These are phyloP conservation scores for carrot (Daucus carota) DNA, from an alignment of 129 eudicot species.

Conservation along the genomic window DNA sequence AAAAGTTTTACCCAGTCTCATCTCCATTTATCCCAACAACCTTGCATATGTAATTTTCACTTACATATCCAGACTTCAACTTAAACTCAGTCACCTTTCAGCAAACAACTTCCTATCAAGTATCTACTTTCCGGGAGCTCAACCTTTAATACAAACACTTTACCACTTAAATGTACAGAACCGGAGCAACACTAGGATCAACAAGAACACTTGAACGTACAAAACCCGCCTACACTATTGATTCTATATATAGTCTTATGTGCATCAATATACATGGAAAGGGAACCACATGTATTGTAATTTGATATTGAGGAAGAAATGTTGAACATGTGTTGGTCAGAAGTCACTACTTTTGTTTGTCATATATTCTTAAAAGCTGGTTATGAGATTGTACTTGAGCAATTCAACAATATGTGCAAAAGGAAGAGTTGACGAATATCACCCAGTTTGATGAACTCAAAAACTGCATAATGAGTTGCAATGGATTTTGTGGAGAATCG, in stretches of 20 bases:
- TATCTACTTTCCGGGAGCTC: not conserved
- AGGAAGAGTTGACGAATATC: not conserved
- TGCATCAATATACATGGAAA: not conserved
- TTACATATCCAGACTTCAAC: not conserved
- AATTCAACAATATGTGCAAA: not conserved
- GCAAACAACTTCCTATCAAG: not conserved
- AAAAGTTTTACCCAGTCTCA: not conserved
- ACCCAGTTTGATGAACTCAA: not conserved
- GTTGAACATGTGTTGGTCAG: not conserved
- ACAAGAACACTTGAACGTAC: not conserved
- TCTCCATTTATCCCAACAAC: not conserved
- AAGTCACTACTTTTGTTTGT: not conserved
- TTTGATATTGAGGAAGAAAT: not conserved
- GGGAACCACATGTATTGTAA: not conserved
- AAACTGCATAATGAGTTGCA: not conserved
- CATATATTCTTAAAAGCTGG: not conserved
- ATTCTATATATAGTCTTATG: not conserved
- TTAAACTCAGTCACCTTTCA: not conserved
- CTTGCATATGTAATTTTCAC: not conserved
- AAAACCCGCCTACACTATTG: not conserved
- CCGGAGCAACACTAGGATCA: not conserved
- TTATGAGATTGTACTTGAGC: not conserved
- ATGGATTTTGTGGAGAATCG: not conserved
- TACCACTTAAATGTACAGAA: not conserved
- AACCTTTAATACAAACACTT: not conserved